These are phyloP conservation scores for Aspergillus glaucus DNA, from an alignment of 2,329 filamentous ascomycete genomes.

Conservation along the genomic window DNA sequence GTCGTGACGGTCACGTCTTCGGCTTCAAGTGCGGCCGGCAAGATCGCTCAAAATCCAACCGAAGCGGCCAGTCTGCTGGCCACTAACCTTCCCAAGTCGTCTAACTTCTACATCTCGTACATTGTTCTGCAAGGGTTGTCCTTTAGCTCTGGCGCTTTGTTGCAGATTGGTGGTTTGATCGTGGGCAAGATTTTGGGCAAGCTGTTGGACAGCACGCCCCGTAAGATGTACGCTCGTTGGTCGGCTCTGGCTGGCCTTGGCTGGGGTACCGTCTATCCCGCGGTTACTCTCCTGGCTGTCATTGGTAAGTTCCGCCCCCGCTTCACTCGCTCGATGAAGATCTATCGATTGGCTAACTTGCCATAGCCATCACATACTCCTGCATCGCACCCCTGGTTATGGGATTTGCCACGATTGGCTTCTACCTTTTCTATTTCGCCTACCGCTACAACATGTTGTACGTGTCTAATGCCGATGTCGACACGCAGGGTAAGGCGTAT, in stretches of 20 bases:
- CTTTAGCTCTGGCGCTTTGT: conserved; percentile 65
- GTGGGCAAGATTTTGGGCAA: conserved; percentile 69
- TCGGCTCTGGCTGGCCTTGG: conserved; percentile 64
- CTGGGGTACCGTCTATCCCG: conserved; percentile 77
- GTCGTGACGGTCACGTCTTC: conserved; percentile 77
- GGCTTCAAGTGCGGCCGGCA: conserved; percentile 61
- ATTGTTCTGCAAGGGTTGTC: conserved; percentile 87
- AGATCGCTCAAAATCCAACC: conserved; percentile 59
- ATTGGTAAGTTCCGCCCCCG: conserved; percentile 54
- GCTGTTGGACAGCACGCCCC: conserved; percentile 68
- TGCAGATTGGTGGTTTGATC: conserved; percentile 68
- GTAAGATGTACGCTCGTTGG: conserved; percentile 75
- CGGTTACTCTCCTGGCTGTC: conserved; percentile 74
- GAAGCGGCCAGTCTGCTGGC: conserved; percentile 61
- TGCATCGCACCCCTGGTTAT: conserved; percentile 81
- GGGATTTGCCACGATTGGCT: conserved; percentile 70
- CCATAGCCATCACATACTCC: conserved; percentile 71
- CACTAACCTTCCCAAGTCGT: conserved; percentile 68
- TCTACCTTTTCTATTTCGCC: conserved; percentile 76
- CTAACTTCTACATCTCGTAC: conserved; percentile 94
- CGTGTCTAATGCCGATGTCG: conserved; percentile 72
- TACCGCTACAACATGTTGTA: conserved; percentile 90
- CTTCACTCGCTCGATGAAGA: background rate
- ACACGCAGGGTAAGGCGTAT: conserved; percentile 84
- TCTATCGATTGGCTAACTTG: conserved; percentile 4